phyloP scores from a whole-genome alignment of 768 basidiomycete genomes.

The Mycena sanguinolenta region DNA sequence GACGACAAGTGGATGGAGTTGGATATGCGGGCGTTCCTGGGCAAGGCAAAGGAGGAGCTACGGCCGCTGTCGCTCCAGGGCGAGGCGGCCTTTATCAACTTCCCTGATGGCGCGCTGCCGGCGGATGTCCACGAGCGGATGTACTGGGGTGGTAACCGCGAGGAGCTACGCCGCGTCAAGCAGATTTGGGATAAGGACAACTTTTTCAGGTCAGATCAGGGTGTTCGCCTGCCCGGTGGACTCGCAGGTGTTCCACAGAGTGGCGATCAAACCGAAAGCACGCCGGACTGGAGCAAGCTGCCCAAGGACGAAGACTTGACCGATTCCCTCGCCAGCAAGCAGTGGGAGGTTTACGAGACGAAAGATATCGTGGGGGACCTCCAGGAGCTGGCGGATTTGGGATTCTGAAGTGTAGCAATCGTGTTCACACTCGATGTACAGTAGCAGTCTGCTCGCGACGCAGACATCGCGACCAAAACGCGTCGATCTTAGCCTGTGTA shows the following conservation, averaged over 20 bases:
- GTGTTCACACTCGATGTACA: background rate
- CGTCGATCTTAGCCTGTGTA: background rate
- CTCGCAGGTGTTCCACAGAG: background rate
- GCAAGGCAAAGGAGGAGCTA: slow-evolving; percentile 19
- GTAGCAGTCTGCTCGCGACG: background rate
- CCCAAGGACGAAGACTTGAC: slow-evolving; percentile 28
- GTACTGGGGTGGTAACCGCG: slow-evolving; percentile 31
- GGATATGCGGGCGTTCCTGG: slow-evolving; percentile 35
- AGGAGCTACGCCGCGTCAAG: slow-evolving; percentile 35
- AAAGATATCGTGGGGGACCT: slow-evolving; percentile 13
- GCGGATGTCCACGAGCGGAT: slow-evolving; percentile 8
- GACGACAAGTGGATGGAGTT: slow-evolving; percentile 37
- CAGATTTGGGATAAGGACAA: slow-evolving; percentile 33
- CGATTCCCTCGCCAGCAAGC: slow-evolving; percentile 24
- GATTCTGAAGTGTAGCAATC: slow-evolving; percentile 1
- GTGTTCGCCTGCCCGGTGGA: slow-evolving; percentile 19
- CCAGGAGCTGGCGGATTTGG: slow-evolving; percentile 8
- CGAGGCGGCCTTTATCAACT: slow-evolving; percentile 33
- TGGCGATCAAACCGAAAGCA: background rate
- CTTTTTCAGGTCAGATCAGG: slow-evolving; percentile 34
- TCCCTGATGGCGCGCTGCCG: slow-evolving; percentile 31
- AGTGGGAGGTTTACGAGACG: slow-evolving; percentile 25
- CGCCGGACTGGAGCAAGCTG: background rate
- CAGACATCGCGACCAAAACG: background rate
- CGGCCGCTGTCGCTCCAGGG: slow-evolving; percentile 32